Percentiles rank a stretch among this genome's conserved stretches.
phyloP scores from a whole-genome alignment of 192 early-diverging fungal species.

The Neocallimastix lanati region DNA sequence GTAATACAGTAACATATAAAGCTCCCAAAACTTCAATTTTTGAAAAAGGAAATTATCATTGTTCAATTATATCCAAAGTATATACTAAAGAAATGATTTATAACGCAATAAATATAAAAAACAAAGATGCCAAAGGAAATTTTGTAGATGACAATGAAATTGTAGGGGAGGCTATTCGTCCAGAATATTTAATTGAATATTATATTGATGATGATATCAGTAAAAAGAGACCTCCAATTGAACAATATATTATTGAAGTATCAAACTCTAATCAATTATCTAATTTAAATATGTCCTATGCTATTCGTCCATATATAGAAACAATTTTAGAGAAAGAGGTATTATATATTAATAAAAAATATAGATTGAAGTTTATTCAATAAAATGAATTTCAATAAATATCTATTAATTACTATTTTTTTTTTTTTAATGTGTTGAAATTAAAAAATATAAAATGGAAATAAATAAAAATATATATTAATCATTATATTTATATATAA shows the following conservation, averaged over 20 bases:
- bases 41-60: background rate
- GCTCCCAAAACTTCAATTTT: background rate
- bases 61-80: background rate
- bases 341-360: background rate
- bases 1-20: background rate
- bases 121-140: background rate
- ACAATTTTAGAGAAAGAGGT: background rate
- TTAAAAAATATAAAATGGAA: no score
- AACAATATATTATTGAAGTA: background rate
- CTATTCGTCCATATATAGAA: background rate
- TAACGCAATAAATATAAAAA: background rate
- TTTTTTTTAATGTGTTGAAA: no score
- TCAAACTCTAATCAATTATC: background rate
- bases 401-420: no score
- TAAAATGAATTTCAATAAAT: no score
- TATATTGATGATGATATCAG: background rate
- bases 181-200: background rate
- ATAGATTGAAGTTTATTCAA: no score
- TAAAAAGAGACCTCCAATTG: background rate
- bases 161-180: background rate
- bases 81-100: background rate
- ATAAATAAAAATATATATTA: no score
- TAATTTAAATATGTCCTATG: background rate
- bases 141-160: background rate
- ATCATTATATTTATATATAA: no score